Evolutionary conservation across 345 rosid species (phyloP), one percentile per base, ranked within the genome.

Genomic region (Eucalyptus lansdowneana): DNA sequence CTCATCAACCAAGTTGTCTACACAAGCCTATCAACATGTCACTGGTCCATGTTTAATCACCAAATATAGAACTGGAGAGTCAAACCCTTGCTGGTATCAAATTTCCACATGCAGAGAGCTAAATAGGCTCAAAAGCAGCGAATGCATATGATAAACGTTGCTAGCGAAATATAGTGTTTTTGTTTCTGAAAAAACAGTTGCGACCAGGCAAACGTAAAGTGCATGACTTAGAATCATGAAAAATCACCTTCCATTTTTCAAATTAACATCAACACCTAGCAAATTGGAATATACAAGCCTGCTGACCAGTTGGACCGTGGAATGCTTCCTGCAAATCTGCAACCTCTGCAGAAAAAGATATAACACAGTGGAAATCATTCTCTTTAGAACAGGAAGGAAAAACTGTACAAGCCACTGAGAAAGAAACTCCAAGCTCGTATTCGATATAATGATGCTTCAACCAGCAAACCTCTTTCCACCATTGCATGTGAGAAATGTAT

Each of bases 381-480:
- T 24, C 42, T 56, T 29, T 42, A 56, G n/a, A 76, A 25, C n/a
- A n/a, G 31, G 54, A 21, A 56, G 31, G 24, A 17, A 58, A 87
- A 27, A 54, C 81, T 86, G 42, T 49, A 10, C 17, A 37, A 72
- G 58, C 50, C 50, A 19, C 49, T 34, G 76, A n/a, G 22, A 67
- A 58, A 87, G 81, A 16, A 34, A 37, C 24, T 60, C 34, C 50
- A 60, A 53, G 80, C 50, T 72, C 25, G 4, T 67, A 25, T 44
- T 49, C 89, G 9, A 42, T 21, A 76, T 40, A 65, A 37, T 88
- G 62, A 65, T n/a, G 88, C 17, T 89, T 87, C 37, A 92, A 65
- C 86, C 7, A 44, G 51, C 90, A 16, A 80, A 97, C 99, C 96
- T 97, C 98, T 92, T 93, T 96, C 99, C 99, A 96, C 99, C 98